Evolutionary conservation across 108 stramenopile species (phyloP), one percentile per base, ranked within the genome.

Genomic region (Cyclotella cryptica): DNA sequence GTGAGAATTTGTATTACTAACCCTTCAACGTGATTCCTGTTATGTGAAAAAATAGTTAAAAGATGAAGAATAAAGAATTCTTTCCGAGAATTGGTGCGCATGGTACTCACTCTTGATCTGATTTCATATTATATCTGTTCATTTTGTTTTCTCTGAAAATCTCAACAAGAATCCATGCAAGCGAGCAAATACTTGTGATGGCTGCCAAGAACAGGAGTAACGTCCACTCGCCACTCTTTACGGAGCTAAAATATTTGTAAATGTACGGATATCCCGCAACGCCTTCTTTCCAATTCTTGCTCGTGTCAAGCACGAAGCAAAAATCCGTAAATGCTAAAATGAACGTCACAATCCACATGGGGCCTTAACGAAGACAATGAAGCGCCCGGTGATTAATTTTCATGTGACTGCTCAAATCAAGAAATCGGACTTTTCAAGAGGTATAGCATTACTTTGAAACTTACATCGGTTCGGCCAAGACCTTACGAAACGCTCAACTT

Each of bases 311-410:
- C 40, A 82, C 87, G 78, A 87, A 93, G 28, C 78, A 72, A 12
- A 93, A 77, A 21, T 86, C 80, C 10, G 87, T 71, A 52, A 89
- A 83, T 26, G 75, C 67, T 4, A 80, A 55, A 27, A 89, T 58
- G 44, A 87, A 80, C 26, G 88, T 85, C 0, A 88, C 74, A 60
- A 91, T 87, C 90, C 90, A 93, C 30, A 85, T 79, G 13, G 90
- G 89, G 43, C 89, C 81, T 39, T 9, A 21, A 24, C 0, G 55
- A 24, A 0, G 15, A 51, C 49, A 51, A 51, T 30, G 17, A 40
- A 9, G 6, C n/a, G 12, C 10, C 5, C 12, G 13, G 55, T 4
- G 6, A 24, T 55, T 55, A 26, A 24, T 22, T 12, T 55, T n/a
- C n/a, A n/a, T n/a, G n/a, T n/a, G n/a, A n/a, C 19, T 1, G 11